phyloP scores from a whole-genome alignment of 345 rosid species.

The Gossypioides kirkii region DNA sequence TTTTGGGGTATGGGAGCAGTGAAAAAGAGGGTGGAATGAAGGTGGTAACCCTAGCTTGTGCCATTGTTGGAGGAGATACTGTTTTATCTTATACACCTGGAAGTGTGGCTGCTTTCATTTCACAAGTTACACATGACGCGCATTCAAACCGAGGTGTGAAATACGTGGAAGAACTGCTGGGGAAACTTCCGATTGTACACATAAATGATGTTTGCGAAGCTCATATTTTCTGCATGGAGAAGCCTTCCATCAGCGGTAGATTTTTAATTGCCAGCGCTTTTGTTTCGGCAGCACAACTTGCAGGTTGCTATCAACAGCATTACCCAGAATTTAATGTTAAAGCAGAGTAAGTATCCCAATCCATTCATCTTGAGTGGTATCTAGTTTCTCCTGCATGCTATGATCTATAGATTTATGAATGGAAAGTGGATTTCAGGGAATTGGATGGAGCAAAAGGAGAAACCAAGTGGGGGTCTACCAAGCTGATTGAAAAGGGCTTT shows the following conservation, averaged over 20 bases:
- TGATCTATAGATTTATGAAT: too few relatives aligned
- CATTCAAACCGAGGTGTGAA: background rate
- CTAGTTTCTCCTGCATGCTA: too few relatives aligned
- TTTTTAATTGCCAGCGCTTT: slow-evolving; percentile 13
- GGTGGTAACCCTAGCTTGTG: slow-evolving; percentile 32
- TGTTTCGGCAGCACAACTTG: slow-evolving; percentile 19
- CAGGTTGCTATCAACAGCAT: slow-evolving; percentile 5
- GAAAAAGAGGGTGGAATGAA: slow-evolving; percentile 14
- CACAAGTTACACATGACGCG: slow-evolving; percentile 10
- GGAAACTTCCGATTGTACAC: slow-evolving; percentile 41
- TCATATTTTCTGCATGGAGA: slow-evolving; percentile 32
- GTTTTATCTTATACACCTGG: slow-evolving; percentile 18
- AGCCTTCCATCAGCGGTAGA: slow-evolving; percentile 31
- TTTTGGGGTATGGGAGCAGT: slow-evolving; percentile 19
- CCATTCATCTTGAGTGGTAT: too few relatives aligned
- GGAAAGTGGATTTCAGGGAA: slow-evolving; percentile 19
- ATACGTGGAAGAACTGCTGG: slow-evolving; percentile 27
- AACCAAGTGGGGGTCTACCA: slow-evolving; percentile 19
- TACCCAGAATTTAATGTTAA: slow-evolving; percentile 22
- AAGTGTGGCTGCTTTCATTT: slow-evolving; percentile 9
- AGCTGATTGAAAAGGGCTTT: slow-evolving; percentile 29
- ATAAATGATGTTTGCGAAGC: slow-evolving; percentile 43
- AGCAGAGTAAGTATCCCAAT: slow-evolving; percentile 11
- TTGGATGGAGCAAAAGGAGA: slow-evolving; percentile 14
- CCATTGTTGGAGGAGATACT: slow-evolving; percentile 41